Conservation (phyloP, 106 monocot species). For the Allium sativum region DNA sequence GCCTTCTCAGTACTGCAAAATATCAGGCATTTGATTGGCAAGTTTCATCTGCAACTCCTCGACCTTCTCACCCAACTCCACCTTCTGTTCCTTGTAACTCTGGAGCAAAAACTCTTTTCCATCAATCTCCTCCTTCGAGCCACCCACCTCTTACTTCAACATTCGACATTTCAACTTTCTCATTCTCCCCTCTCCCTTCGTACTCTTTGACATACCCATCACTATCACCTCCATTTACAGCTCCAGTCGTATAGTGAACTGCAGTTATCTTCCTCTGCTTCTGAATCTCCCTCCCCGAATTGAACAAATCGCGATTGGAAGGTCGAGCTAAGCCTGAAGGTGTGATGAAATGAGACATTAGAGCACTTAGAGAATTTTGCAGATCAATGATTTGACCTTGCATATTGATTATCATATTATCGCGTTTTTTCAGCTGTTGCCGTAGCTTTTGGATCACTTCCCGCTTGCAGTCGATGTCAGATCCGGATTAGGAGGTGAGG, state of each 20-base stretch:
- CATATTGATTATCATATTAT: slow-evolving; percentile 47
- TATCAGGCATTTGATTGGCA: slow-evolving; percentile 10
- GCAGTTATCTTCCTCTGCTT: slow-evolving; percentile 26
- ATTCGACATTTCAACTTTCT: slow-evolving; percentile 12
- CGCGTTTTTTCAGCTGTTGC: slow-evolving; percentile 32
- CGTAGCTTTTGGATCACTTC: slow-evolving; percentile 37
- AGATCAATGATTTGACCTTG: slow-evolving; percentile 27
- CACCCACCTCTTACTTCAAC: slow-evolving; percentile 21
- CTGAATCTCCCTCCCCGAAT: slow-evolving; percentile 30
- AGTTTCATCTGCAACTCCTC: slow-evolving; percentile 23
- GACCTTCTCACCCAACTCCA: slow-evolving; percentile 19
- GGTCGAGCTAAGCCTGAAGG: slow-evolving; percentile 21
- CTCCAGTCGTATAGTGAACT: slow-evolving; percentile 18
- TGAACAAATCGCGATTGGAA: slow-evolving; percentile 17
- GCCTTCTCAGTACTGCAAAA: slow-evolving; percentile 16
- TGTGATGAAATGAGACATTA: slow-evolving; percentile 16
- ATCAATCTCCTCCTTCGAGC: slow-evolving; percentile 25
- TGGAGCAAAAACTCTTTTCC: slow-evolving; percentile 35
- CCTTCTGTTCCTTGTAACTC: slow-evolving; percentile 34
- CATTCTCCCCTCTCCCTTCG: slow-evolving; percentile 16
- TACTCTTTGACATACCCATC: slow-evolving; percentile 18
- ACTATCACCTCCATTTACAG: slow-evolving; percentile 15
- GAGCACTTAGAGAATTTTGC: slow-evolving; percentile 19
- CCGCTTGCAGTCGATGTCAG: slow-evolving; percentile 28
- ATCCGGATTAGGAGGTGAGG: slow-evolving; percentile 31